phyloP scores from a whole-genome alignment of 495 filamentous ascomycete species.

The Aspergillus incahuasiensis region DNA sequence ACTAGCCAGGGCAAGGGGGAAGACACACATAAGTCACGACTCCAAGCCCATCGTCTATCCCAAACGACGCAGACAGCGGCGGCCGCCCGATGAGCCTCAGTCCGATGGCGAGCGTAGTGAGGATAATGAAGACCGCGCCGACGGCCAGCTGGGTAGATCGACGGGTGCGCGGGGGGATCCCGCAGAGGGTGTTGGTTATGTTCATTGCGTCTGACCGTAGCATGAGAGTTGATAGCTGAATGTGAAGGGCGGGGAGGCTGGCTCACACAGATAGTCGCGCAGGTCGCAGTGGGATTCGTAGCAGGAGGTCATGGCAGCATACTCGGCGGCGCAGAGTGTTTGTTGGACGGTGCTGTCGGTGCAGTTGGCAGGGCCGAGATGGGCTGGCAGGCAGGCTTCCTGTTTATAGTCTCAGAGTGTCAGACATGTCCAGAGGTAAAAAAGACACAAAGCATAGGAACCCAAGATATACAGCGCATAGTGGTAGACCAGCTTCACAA shows the following conservation, averaged over 20 bases:
- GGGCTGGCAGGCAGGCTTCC: neutral
- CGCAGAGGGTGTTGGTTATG: conserved; percentile 2
- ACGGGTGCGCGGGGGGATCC: neutral
- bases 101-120: neutral
- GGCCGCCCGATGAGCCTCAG: conserved; percentile 1
- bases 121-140: neutral
- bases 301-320: neutral
- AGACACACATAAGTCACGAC: neutral
- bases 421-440: too few relatives aligned
- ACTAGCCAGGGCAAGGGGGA: too few relatives aligned
- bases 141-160: neutral
- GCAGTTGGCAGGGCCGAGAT: neutral
- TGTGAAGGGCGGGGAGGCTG: neutral
- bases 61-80: neutral
- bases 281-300: neutral
- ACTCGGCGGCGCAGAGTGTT: neutral
- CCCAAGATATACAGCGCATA: neutral
- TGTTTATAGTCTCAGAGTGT: neutral
- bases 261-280: neutral
- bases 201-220: neutral
- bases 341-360: neutral
- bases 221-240: neutral
- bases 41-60: conserved; percentile 3
- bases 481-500: neutral
- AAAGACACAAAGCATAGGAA: too few relatives aligned